Evolutionary conservation across 1,284 basidiomycete species (phyloP), one percentile per base, ranked within the genome.

Genomic region (Ustilago loliicola): DNA sequence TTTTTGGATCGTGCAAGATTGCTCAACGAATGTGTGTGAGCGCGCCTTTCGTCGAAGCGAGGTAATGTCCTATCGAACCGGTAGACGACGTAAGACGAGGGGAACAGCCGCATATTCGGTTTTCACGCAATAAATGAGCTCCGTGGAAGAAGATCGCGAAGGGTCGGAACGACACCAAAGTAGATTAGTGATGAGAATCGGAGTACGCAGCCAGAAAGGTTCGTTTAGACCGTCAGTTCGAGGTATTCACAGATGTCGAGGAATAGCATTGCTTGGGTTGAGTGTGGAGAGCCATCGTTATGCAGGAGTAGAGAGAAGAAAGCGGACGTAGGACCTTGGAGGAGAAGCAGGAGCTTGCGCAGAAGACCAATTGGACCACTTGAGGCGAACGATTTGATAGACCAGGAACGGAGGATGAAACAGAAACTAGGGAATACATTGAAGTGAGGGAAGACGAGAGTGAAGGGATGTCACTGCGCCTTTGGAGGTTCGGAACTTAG

Each of bases 401-500:
- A 61, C 69, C 69, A 66, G 38, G 19, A 42, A 23, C 48, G 30
- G 13, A 29, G 27, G n/a, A 52, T 57, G 25, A 61, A 34, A 67
- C 51, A 64, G n/a, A 58, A 64, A 45, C 47, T 45, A 42, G 25
- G 58, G 48, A 61, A 40, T 72, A 72, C 69, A 72, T 72, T 25
- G 23, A 17, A 27, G 11, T 50, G 25, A 34, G 63, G 30, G n/a
- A 23, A 8, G 30, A 7, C 30, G 23, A 48, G 29, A 9, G 17
- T 34, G 29, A 19, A 45, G 6, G n/a, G 5, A 7, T 21, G n/a
- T 21, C 21, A 45, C 42, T 47, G 36, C 32, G 27, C 13, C 27
- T 34, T 34, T 3, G 11, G 10, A 27, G 9, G 48, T 27, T 25
- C 25, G 48, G 23, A 23, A 47, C 38, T 29, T 58, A 76, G 40